phyloP scores from a whole-genome alignment of 345 rosid genomes.

The Mercurialis annua region DNA sequence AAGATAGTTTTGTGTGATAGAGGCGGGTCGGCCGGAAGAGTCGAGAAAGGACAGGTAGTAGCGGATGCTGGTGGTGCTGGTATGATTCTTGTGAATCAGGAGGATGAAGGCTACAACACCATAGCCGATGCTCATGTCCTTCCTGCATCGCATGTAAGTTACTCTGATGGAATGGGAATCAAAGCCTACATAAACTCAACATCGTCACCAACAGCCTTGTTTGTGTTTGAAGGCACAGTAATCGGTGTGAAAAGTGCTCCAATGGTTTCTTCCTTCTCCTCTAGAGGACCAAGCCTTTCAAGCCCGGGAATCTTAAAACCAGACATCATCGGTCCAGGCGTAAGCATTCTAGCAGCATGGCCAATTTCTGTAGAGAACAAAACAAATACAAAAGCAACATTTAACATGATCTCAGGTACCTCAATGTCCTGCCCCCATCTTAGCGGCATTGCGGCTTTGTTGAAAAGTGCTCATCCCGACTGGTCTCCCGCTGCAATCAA shows the following conservation, averaged over 20 bases:
- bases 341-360: constrained; percentile 22
- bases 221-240: constrained; percentile 10
- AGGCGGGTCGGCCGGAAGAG: not conserved
- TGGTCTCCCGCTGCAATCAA: constrained; percentile 66
- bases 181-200: constrained; percentile 12
- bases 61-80: constrained; percentile 15
- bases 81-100: constrained; percentile 19
- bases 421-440: constrained; percentile 66
- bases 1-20: constrained; percentile 13
- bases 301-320: constrained; percentile 29
- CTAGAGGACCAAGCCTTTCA: constrained; percentile 19
- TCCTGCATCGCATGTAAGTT: constrained; percentile 21
- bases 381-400: constrained; percentile 1
- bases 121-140: constrained; percentile 7
- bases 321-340: constrained; percentile 28
- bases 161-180: not conserved
- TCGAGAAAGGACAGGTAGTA: constrained; percentile 13
- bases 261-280: constrained; percentile 15
- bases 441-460: constrained; percentile 58
- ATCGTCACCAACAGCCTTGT: constrained; percentile 7
- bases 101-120: constrained; percentile 2
- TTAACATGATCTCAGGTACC: constrained; percentile 46
- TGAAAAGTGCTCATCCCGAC: constrained; percentile 42
- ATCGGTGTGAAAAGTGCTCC: constrained; percentile 11
- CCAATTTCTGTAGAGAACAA: constrained; percentile 9